A percentile compares a stretch with the other conserved stretches of the same genome.
These are phyloP conservation scores for Penicillium simplicissimum DNA, from an alignment of 495 filamentous ascomycete species.

Conservation along the genomic window DNA sequence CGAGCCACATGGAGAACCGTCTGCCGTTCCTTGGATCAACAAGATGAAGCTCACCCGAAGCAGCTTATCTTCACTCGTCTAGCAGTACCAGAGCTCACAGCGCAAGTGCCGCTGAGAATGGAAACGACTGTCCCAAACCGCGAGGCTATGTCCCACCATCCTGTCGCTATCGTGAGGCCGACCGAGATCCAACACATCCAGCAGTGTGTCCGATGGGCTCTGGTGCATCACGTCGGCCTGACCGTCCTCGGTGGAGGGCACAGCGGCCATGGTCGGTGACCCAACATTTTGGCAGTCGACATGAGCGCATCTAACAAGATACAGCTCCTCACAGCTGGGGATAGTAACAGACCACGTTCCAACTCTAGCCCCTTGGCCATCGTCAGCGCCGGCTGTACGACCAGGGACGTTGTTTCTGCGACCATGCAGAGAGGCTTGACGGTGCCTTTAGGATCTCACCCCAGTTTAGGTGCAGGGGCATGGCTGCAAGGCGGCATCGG, in stretches of 20 bases:
- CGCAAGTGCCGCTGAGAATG: conserved; percentile 45
- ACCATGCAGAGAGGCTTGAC: conserved; percentile 51
- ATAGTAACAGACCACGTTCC: conserved; percentile 16
- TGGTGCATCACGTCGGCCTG: conserved; percentile 49
- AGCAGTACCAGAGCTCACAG: conserved; percentile 48
- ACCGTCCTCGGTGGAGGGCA: conserved; percentile 61
- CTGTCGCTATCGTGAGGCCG: conserved; percentile 50
- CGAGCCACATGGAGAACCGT: conserved; percentile 50
- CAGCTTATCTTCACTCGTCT: conserved; percentile 55
- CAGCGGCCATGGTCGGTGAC: conserved; percentile 58
- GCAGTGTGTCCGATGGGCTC: conserved; percentile 59
- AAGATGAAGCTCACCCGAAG: conserved; percentile 38
- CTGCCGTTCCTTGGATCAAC: conserved; percentile 52
- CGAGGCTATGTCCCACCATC: conserved; percentile 48
- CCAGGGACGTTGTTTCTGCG: conserved; percentile 56
- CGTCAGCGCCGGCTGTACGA: conserved; percentile 56
- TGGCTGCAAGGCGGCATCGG: conserved; percentile 69
- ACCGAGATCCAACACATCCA: conserved; percentile 54
- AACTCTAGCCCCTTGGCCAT: conserved; percentile 43
- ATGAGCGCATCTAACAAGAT: conserved; percentile 59
- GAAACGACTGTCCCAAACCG: conserved; percentile 51
- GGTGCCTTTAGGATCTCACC: conserved; percentile 60
- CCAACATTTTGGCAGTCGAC: conserved; percentile 56
- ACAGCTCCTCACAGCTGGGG: conserved; percentile 37
- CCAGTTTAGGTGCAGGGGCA: conserved; percentile 61